Base-by-base conservation (phyloP, 176 grass and related monocot species). In the Chloris gayana region DNA sequence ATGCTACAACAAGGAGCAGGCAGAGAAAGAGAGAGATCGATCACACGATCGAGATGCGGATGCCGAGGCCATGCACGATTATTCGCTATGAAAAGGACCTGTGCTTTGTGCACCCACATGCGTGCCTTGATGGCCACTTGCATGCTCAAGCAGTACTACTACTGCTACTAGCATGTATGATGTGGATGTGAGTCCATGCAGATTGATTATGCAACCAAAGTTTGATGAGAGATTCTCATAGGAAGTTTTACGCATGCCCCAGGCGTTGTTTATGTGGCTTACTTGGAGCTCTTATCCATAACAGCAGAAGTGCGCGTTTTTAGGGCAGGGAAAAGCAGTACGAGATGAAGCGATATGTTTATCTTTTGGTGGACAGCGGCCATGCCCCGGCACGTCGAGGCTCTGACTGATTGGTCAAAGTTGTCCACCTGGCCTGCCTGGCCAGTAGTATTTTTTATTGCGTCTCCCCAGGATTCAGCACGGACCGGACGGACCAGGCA, bases 61-160 rank as follows among this genome's bases (percentile, higher is more conserved):
- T 80, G 39, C 56, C 44, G 17, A 64, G 80, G 74, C 64, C 61
- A 69, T 67, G 62, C 45, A 60, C 33, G 76, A 68, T 78, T 47
- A 21, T 51, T 47, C 80, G 44, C 77, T 67, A 74, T 79, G 80
- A 84, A 57, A 83, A 64, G 24, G 86, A 84, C 74, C 64, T 30
- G 6, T 47, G 66, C 37, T 74, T 57, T 57, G 27, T 49, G 69
- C 26, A 44, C 38, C n/a, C 67, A 44, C 67, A 45, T 69, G 67
- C 22, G 47, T n/a, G 30, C 70, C 27, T 42, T 27, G 17, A 41
- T 64, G 39, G 3, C 59, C 24, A 46, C 24, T 46, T 47, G 58
- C 57, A 31, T 7, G 74, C 19, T 56, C 9, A 25, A 58, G 31
- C 50, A 74, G 0, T n/a, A n/a, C 56, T 57, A 7, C 5, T 9